Evolutionary conservation across 768 basidiomycete genomes (phyloP).

Genomic region (Daedalea quercina): DNA sequence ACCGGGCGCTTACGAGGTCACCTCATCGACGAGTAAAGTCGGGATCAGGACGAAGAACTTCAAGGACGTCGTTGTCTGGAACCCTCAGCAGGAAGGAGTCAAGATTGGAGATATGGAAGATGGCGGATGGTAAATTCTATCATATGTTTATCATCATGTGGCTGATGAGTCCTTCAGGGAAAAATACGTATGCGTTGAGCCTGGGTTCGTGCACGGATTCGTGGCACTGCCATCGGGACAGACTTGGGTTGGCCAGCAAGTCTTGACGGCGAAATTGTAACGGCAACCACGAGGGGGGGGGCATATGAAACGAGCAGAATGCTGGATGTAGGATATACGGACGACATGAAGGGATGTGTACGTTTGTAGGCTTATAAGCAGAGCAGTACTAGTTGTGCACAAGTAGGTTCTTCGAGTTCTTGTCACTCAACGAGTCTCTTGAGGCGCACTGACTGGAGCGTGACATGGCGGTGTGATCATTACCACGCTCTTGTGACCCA

Average conservation of each 20-base stretch:
- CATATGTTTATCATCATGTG: conserved; percentile 2
- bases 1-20: conserved; percentile 45
- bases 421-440: too few relatives aligned
- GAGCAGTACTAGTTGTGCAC: too few relatives aligned
- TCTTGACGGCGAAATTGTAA: conserved; percentile 34
- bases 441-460: too few relatives aligned
- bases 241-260: conserved; percentile 75
- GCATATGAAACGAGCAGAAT: not conserved
- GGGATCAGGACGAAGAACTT: conserved; percentile 46
- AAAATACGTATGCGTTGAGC: conserved; percentile 85
- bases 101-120: conserved; percentile 88
- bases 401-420: too few relatives aligned
- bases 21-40: conserved; percentile 53
- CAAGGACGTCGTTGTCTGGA: conserved; percentile 91
- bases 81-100: conserved; percentile 70
- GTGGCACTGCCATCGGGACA: conserved; percentile 53
- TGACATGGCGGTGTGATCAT: too few relatives aligned
- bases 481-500: too few relatives aligned
- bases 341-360: not conserved
- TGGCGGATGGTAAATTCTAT: conserved; percentile 63
- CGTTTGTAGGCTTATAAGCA: too few relatives aligned
- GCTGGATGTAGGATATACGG: not conserved
- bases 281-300: too few relatives aligned
- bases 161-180: conserved; percentile 44
- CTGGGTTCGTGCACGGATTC: conserved; percentile 76